These are phyloP conservation scores for Sarocladium kiliense DNA, from an alignment of 2,329 filamentous ascomycete species.

Conservation along the genomic window DNA sequence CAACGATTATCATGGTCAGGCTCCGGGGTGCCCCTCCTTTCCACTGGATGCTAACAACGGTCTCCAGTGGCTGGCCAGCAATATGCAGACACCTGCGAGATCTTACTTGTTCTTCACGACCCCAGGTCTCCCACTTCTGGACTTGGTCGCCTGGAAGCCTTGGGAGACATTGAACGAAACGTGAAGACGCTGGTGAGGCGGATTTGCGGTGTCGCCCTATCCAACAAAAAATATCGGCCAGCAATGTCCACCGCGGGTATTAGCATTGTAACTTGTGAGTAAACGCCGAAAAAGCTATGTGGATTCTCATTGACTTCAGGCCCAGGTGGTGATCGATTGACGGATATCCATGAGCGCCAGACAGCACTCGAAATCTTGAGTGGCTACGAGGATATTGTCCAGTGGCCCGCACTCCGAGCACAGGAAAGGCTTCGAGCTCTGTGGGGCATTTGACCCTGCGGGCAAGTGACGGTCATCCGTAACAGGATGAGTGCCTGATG, in stretches of 20 bases:
- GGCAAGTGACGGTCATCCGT: no score
- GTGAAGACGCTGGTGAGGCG: not conserved
- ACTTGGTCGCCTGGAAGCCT: not conserved
- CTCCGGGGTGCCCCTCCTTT: no score
- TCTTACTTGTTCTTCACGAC: not conserved
- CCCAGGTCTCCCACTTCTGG: not conserved
- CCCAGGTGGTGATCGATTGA: not conserved
- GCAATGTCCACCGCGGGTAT: not conserved
- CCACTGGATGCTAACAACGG: no score
- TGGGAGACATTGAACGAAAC: not conserved
- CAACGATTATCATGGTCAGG: slow-evolving; percentile 4
- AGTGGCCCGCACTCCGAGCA: not conserved
- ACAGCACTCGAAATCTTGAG: not conserved
- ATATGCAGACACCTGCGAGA: not conserved
- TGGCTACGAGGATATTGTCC: not conserved
- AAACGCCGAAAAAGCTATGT: not conserved
- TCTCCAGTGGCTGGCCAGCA: slow-evolving; percentile 3
- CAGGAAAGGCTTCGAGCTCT: no score
- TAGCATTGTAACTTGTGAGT: slow-evolving; percentile 1
- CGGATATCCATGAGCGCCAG: not conserved
- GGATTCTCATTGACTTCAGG: not conserved
- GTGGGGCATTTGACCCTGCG: no score
- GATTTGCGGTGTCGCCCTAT: not conserved
- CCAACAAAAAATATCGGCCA: not conserved
- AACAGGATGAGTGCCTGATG: no score